Evolutionary conservation across 805 yeast species (phyloP).

Genomic region (Ogataea paraovalis): DNA sequence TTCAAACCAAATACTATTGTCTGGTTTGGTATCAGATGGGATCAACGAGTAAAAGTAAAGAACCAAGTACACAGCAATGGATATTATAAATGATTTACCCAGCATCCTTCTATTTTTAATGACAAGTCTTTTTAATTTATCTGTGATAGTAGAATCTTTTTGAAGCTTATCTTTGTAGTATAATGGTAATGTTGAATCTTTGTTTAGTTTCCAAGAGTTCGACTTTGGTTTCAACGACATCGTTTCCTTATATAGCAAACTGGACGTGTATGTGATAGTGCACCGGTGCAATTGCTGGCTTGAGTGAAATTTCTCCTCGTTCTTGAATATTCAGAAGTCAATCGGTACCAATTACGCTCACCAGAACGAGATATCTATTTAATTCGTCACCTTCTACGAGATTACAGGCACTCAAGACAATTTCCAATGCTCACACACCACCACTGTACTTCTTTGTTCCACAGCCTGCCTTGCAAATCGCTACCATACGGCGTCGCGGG

Average conservation of each 20-base stretch:
- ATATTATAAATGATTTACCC: slow-evolving; percentile 38
- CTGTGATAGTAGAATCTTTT: slow-evolving; percentile 13
- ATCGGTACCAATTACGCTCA: not conserved
- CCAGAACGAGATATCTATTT: too few relatives aligned
- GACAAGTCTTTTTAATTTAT: slow-evolving; percentile 11
- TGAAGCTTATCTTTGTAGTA: slow-evolving; percentile 50
- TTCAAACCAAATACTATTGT: slow-evolving; percentile 37
- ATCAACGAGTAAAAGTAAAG: slow-evolving; percentile 29
- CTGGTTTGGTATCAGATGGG: slow-evolving; percentile 7
- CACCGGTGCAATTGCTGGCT: not conserved
- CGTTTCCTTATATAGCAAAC: not conserved
- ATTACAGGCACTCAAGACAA: too few relatives aligned
- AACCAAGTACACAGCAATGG: slow-evolving; percentile 38
- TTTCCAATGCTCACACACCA: too few relatives aligned
- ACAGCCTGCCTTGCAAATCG: too few relatives aligned
- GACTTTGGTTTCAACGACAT: slow-evolving; percentile 12
- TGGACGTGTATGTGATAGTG: not conserved
- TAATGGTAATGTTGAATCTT: slow-evolving; percentile 37
- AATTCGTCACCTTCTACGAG: too few relatives aligned
- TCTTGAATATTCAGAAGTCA: not conserved
- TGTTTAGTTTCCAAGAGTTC: slow-evolving; percentile 21
- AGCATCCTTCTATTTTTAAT: slow-evolving; percentile 32
- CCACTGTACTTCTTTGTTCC: not conserved
- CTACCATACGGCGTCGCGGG: not conserved
- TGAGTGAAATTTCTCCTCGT: not conserved